A percentile compares a stretch with the other conserved stretches of the same genome.
Conservation (phyloP, 192 early-diverging fungal genomes). For the Podila clonocystis region DNA sequence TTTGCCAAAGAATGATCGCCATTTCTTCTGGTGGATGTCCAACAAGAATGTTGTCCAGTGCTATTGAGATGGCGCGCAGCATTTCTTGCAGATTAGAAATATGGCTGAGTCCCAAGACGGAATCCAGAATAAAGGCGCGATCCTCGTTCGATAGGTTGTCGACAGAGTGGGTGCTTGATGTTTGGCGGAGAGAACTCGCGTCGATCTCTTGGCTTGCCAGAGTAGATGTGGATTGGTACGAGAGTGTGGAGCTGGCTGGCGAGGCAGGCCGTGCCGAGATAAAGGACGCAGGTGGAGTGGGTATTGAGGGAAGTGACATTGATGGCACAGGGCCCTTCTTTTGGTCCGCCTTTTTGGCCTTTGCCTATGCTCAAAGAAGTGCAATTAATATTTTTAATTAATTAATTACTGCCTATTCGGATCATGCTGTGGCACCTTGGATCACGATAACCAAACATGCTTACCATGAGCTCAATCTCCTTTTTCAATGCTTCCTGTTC, state of each 20-base stretch:
- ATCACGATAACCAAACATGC: neutral
- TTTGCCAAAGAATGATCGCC: slow-evolving; percentile 50
- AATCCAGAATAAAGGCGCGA: slow-evolving; percentile 36
- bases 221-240: slow-evolving; percentile 24
- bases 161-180: neutral
- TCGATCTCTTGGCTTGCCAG: slow-evolving; percentile 28
- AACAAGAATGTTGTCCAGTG: slow-evolving; percentile 35
- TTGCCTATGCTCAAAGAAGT: no score
- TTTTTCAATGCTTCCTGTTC: slow-evolving; percentile 35
- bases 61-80: slow-evolving; percentile 30
- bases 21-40: slow-evolving; percentile 49
- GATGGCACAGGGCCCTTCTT: neutral
- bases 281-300: slow-evolving; percentile 15
- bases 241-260: slow-evolving; percentile 27
- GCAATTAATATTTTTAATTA: neutral
- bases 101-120: slow-evolving; percentile 20
- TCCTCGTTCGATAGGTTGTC: slow-evolving; percentile 23
- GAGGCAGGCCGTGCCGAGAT: slow-evolving; percentile 16
- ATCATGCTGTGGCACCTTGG: neutral
- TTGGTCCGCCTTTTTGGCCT: no score
- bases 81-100: slow-evolving; percentile 32
- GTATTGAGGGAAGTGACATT: slow-evolving; percentile 7
- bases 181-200: neutral
- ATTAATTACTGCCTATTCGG: neutral
- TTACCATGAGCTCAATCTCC: slow-evolving; percentile 31